Evolutionary conservation across 164 flowering plant species (phyloP), one percentile per base, ranked within the genome.

Genomic region (Chimonanthus salicifolius): DNA sequence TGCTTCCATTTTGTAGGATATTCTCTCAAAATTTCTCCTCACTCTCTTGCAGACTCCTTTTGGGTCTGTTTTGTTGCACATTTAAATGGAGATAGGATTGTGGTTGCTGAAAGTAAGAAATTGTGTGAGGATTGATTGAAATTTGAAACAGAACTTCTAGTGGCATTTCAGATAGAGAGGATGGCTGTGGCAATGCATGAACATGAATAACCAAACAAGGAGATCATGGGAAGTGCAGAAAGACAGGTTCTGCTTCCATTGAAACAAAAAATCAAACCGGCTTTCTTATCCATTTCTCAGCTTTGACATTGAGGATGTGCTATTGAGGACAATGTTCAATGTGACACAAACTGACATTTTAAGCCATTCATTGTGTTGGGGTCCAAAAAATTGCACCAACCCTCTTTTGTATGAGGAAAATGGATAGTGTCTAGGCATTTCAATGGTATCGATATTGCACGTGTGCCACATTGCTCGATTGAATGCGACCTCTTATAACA

Each of bases 401-500:
- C 9, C 47, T 9, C 33, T 10, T 16, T 15, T 63, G 15, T 11
- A 13, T 1, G 49, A 66, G 46, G 11, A 11, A 66, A 18, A 33
- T 11, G 16, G 16, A 8, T 10, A 11, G 15, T 21, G 16, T 7
- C 18, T 11, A 47, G 3, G 2, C 46, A 10, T 7, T 9, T 13
- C 6, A 33, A 33, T 10, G n/a, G 16, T 7, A 5, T 33, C 2
- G 20, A 10, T 66, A 33, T 33, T 33, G 33, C 33, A 33, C 33
- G 33, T 54, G n/a, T 10, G 15, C 11, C 60, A 54, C 60, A 9
- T 65, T 33, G 44, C 11, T 13, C 48, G 4, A 33, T 6, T 2
- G 9, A 44, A 7, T 44, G 47, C 68, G 46, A 83, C 80, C 2
- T 80, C 80, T 0, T 44, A 85, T 85, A 46, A 2, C 6, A n/a